Percentiles rank a stretch among this genome's conserved stretches.
Evolutionary conservation across 2,329 filamentous ascomycete genomes (phyloP).

Genomic region (Knufia fluminis): DNA sequence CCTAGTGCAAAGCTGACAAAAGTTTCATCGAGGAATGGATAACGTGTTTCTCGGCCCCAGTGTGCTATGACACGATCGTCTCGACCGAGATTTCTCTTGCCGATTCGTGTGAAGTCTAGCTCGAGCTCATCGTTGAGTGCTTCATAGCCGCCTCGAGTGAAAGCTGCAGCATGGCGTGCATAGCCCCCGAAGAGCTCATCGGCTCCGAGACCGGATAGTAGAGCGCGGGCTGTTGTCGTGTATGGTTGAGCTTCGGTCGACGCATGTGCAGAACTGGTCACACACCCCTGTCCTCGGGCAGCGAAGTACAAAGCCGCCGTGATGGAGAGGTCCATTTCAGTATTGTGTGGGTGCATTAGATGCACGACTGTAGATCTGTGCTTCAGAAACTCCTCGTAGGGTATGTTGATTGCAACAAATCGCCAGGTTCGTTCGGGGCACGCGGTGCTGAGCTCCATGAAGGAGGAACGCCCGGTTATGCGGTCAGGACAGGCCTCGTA

Average conservation of each 20-base stretch:
- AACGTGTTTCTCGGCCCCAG: constrained; percentile 81
- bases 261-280: constrained; percentile 20
- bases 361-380: constrained; percentile 62
- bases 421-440: constrained; percentile 69
- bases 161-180: constrained; percentile 70
- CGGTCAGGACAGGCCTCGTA: constrained; percentile 88
- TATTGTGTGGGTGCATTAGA: constrained; percentile 87
- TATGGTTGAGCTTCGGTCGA: constrained; percentile 36
- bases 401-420: constrained; percentile 73
- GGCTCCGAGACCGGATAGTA: constrained; percentile 86
- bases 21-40: constrained; percentile 81
- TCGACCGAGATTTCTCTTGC: constrained; percentile 86
- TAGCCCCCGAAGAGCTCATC: constrained; percentile 97
- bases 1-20: constrained; percentile 73
- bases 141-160: constrained; percentile 55
- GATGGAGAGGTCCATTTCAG: constrained; percentile 97
- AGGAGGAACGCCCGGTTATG: constrained; percentile 71
- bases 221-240: constrained; percentile 64
- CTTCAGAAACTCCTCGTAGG: constrained; percentile 62
- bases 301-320: constrained; percentile 92
- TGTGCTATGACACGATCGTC: constrained; percentile 86
- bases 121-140: constrained; percentile 74
- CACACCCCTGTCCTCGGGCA: constrained; percentile 58
- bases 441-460: constrained; percentile 58
- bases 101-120: constrained; percentile 74